Evolutionary conservation across 495 filamentous ascomycete genomes (phyloP).

Genomic region (Aspergillus mulundensis): DNA sequence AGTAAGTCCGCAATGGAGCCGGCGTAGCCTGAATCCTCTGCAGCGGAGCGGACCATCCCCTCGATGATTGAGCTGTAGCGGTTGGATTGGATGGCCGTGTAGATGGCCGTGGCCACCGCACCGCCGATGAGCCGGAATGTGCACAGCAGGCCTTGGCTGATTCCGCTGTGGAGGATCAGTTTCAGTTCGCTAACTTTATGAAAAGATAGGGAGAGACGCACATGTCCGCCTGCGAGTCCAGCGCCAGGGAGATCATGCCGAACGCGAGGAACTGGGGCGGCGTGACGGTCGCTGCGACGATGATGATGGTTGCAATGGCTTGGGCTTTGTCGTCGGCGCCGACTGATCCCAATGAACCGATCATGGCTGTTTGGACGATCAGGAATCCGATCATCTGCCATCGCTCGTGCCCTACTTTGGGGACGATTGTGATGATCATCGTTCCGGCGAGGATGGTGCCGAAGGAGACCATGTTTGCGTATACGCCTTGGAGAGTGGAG

Average conservation of each 20-base stretch:
- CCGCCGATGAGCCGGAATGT: neutral
- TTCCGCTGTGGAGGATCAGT: neutral
- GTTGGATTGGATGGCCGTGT: neutral
- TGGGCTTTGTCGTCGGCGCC: neutral
- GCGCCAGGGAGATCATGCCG: neutral
- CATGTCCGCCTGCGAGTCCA: neutral
- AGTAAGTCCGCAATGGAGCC: no score
- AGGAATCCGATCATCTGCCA: neutral
- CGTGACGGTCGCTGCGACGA: neutral
- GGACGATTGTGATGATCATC: neutral
- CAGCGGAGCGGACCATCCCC: neutral
- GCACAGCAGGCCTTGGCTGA: neutral
- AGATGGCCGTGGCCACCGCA: neutral
- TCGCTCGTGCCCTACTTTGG: neutral
- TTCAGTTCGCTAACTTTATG: no score
- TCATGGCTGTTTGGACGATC: neutral
- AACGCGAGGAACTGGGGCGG: neutral
- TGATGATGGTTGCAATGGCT: neutral
- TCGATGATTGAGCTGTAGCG: neutral
- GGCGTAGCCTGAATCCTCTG: neutral
- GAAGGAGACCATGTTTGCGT: constrained; percentile 1
- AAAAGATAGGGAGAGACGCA: neutral
- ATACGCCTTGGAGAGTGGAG: neutral
- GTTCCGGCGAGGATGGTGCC: neutral
- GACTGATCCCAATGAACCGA: neutral